phyloP scores from a whole-genome alignment of 768 basidiomycete genomes.

The Cytidiella melzeri region DNA sequence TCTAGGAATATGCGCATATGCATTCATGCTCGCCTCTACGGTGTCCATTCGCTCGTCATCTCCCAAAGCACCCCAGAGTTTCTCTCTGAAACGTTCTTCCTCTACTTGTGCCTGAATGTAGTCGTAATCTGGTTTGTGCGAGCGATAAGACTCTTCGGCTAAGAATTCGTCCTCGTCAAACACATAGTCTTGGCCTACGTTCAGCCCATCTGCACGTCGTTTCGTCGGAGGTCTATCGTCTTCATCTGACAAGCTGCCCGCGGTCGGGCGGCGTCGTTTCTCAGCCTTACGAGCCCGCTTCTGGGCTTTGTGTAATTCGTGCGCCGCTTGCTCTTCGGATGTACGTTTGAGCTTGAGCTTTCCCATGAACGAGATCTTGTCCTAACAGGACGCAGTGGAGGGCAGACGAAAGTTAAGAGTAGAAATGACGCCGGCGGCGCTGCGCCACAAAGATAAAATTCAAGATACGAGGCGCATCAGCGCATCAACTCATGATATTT shows the following conservation, averaged over 20 bases:
- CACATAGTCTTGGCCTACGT: constrained; percentile 12
- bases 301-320: constrained; percentile 32
- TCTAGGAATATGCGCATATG: constrained; percentile 66
- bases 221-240: constrained; percentile 15
- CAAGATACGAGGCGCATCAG: no score
- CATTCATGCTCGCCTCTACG: constrained; percentile 57
- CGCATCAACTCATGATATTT: no score
- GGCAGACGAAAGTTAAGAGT: neutral
- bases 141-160: constrained; percentile 6
- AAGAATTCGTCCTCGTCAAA: constrained; percentile 17
- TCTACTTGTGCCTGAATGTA: constrained; percentile 49
- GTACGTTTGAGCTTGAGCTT: constrained; percentile 36
- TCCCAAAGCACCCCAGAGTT: constrained; percentile 63
- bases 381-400: neutral
- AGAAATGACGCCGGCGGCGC: neutral
- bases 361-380: constrained; percentile 12
- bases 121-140: constrained; percentile 39
- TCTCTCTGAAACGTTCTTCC: constrained; percentile 63
- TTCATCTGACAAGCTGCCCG: constrained; percentile 8
- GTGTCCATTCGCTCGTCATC: constrained; percentile 67
- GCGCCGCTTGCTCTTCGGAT: constrained; percentile 30
- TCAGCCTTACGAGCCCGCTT: constrained; percentile 48
- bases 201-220: neutral
- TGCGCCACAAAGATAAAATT: no score
- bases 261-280: constrained; percentile 16